These are phyloP conservation scores for Fonsecaea erecta DNA, from an alignment of 2,329 filamentous ascomycete genomes.

Conservation along the genomic window DNA sequence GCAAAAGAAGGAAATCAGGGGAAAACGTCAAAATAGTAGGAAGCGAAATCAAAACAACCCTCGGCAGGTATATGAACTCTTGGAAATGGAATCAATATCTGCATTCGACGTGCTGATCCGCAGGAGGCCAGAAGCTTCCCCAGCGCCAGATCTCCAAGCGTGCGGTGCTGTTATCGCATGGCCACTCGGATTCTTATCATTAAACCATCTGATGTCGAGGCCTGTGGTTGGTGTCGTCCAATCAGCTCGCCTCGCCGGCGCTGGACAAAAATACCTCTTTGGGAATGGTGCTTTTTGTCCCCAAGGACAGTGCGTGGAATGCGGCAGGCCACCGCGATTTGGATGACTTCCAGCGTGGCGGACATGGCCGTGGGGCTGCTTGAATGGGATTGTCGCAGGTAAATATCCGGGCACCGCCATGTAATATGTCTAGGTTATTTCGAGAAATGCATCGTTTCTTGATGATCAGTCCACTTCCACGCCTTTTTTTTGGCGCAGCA, in stretches of 20 bases:
- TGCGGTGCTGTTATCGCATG: conserved; percentile 19
- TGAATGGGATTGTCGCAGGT: conserved; percentile 4
- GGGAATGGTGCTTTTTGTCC: conserved; percentile 23
- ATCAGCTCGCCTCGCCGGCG: conserved; percentile 8
- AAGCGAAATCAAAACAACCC: not conserved
- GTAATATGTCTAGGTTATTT: not conserved
- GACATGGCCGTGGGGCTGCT: conserved; percentile 2
- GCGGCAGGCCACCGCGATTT: conserved; percentile 27
- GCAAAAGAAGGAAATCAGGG: not conserved
- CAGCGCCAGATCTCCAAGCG: not conserved
- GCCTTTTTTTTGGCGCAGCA: conserved; percentile 65
- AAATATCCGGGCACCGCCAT: not conserved
- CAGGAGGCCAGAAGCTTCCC: conserved; percentile 4
- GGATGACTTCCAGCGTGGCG: not conserved
- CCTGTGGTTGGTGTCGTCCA: conserved; percentile 18
- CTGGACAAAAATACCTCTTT: conserved; percentile 28
- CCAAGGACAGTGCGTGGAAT: conserved; percentile 1
- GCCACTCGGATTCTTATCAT: conserved; percentile 30
- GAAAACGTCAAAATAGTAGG: not conserved
- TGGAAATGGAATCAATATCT: conserved; percentile 20
- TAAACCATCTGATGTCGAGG: conserved; percentile 19
- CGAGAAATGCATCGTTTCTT: conserved; percentile 3
- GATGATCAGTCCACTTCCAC: not conserved
- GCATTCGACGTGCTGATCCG: conserved; percentile 16
- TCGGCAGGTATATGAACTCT: conserved; percentile 14